Conservation (phyloP, 805 yeast species). For the Yarrowia sp. region DNA sequence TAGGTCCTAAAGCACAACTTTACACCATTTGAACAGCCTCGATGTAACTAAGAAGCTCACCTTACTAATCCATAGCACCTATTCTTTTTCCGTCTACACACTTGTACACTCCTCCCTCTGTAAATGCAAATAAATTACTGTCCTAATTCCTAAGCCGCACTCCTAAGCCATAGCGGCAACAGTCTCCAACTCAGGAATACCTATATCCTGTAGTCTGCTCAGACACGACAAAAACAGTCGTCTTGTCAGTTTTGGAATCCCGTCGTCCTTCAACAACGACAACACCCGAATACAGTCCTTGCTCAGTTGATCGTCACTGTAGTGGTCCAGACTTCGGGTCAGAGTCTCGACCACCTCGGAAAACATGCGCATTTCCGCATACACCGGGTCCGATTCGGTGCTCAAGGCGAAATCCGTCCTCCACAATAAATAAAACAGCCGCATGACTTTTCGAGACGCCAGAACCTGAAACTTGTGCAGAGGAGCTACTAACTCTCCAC, state of each 20-base stretch:
- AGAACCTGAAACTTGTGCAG: slow-evolving; percentile 6
- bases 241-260: slow-evolving; percentile 10
- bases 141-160: neutral
- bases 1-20: too few relatives aligned
- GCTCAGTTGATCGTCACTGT: slow-evolving; percentile 11
- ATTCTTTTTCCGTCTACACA: too few relatives aligned
- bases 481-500: slow-evolving; percentile 8
- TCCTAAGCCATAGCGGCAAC: slow-evolving; percentile 16
- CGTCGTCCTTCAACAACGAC: slow-evolving; percentile 22
- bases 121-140: too few relatives aligned
- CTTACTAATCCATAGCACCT: too few relatives aligned
- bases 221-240: slow-evolving; percentile 26
- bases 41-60: too few relatives aligned
- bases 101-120: too few relatives aligned
- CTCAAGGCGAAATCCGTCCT: slow-evolving; percentile 9
- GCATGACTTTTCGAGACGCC: slow-evolving; percentile 13
- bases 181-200: slow-evolving; percentile 1
- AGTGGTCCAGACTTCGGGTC: slow-evolving; percentile 11
- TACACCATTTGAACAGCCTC: too few relatives aligned
- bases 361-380: slow-evolving; percentile 19
- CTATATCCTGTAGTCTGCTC: slow-evolving; percentile 5
- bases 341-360: slow-evolving; percentile 21
- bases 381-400: neutral
- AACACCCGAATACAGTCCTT: slow-evolving; percentile 23
- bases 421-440: slow-evolving; percentile 26